These are phyloP conservation scores for Andrographis paniculata DNA, from an alignment of 305 asterid species.

Conservation along the genomic window DNA sequence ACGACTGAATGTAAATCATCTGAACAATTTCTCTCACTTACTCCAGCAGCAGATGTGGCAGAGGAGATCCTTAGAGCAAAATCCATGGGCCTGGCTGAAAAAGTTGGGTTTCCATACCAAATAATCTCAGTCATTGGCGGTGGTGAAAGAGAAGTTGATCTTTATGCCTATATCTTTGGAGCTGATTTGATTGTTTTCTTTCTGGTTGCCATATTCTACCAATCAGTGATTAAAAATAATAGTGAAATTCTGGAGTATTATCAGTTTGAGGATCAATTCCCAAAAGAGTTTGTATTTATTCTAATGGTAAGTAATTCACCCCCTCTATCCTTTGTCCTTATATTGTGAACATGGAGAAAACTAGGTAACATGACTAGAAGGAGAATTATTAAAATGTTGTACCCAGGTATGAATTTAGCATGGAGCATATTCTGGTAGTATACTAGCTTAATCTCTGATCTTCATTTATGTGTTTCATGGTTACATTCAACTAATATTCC, in stretches of 20 bases:
- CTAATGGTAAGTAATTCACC: slow-evolving; percentile 94
- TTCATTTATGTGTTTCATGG: background rate
- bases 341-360: no score
- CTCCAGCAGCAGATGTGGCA: slow-evolving; percentile 97
- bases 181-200: slow-evolving; percentile 88
- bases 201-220: slow-evolving; percentile 89
- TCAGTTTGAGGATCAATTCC: slow-evolving; percentile 98
- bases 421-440: background rate
- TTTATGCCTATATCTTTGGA: slow-evolving; percentile 89
- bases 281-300: slow-evolving; percentile 82
- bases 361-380: no score
- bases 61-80: slow-evolving; percentile 73
- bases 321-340: no score
- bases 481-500: slow-evolving; percentile 15
- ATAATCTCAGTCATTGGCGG: slow-evolving; percentile 88
- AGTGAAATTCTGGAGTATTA: slow-evolving; percentile 91
- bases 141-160: slow-evolving; percentile 91
- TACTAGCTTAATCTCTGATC: background rate
- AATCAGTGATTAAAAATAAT: slow-evolving; percentile 86
- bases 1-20: slow-evolving; percentile 45
- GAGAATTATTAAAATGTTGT: no score
- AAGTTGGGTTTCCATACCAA: slow-evolving; percentile 76
- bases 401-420: no score
- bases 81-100: slow-evolving; percentile 44
- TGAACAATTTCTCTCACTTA: slow-evolving; percentile 73